These are phyloP conservation scores for Coemansia pectinata DNA, from an alignment of 192 early-diverging fungal genomes.

Conservation along the genomic window DNA sequence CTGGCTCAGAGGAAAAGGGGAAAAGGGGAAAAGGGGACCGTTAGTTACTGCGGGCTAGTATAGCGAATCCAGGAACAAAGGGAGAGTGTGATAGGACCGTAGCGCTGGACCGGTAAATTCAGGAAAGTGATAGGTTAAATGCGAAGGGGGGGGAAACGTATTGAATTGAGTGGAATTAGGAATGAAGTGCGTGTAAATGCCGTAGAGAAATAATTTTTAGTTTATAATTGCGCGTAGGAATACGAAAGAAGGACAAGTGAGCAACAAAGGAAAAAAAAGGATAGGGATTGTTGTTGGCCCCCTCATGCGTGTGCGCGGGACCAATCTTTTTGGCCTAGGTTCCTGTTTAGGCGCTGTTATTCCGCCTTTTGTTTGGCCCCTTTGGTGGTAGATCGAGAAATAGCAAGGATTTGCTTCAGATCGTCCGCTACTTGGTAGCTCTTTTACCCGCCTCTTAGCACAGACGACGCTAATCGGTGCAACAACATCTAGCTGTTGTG, in stretches of 20 bases:
- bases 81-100: background rate
- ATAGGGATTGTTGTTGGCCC: background rate
- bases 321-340: background rate
- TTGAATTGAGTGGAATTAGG: background rate
- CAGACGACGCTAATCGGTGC: background rate
- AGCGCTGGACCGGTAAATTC: background rate
- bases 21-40: background rate
- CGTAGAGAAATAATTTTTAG: background rate
- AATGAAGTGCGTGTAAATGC: constrained; percentile 6
- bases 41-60: background rate
- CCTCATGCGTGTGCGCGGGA: background rate
- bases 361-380: background rate
- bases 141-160: background rate
- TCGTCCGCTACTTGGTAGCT: background rate
- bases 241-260: background rate
- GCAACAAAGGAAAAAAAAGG: background rate
- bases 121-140: background rate
- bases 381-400: constrained; percentile 3
- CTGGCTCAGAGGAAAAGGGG: background rate
- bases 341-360: constrained; percentile 4
- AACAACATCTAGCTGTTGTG: background rate
- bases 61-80: background rate
- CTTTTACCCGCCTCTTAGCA: background rate
- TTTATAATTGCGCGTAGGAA: background rate
- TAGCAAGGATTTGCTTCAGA: constrained; percentile 2